Conservation (phyloP, 2,329 filamentous ascomycete genomes). For the Chaetomium olivaceum region DNA sequence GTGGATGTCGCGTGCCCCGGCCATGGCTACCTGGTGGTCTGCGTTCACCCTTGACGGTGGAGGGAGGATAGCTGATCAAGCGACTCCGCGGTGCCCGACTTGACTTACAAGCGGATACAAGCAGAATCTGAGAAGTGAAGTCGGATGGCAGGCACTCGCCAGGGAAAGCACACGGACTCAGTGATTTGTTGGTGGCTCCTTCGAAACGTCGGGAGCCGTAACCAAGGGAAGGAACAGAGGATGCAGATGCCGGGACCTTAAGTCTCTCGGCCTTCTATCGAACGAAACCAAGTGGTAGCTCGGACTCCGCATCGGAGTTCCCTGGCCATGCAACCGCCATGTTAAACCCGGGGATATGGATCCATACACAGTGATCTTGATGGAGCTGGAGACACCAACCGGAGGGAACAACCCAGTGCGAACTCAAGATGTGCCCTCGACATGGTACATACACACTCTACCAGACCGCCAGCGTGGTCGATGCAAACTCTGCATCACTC, state of each 20-base stretch:
- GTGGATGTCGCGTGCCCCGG: not conserved
- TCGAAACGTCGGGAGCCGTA: not conserved
- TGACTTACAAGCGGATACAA: not conserved
- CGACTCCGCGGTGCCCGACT: not conserved
- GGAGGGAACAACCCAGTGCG: not conserved
- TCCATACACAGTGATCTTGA: not conserved
- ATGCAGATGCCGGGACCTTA: not conserved
- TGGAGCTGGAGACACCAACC: not conserved
- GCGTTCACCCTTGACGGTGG: not conserved
- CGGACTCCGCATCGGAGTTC: not conserved
- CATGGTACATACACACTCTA: not conserved
- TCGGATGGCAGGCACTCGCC: not conserved
- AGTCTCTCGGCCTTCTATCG: not conserved
- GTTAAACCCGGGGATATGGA: constrained; percentile 14
- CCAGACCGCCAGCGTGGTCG: not conserved
- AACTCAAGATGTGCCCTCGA: not conserved
- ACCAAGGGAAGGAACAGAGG: not conserved
- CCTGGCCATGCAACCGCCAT: constrained; percentile 15
- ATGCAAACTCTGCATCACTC: constrained; percentile 4
- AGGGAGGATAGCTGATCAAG: not conserved
- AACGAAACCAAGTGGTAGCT: not conserved
- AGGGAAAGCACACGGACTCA: not conserved
- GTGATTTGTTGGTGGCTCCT: not conserved
- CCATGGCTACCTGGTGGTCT: not conserved
- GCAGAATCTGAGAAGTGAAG: not conserved